These are phyloP conservation scores for Tephrocybe sp. DNA, from an alignment of 768 basidiomycete species.

Conservation along the genomic window DNA sequence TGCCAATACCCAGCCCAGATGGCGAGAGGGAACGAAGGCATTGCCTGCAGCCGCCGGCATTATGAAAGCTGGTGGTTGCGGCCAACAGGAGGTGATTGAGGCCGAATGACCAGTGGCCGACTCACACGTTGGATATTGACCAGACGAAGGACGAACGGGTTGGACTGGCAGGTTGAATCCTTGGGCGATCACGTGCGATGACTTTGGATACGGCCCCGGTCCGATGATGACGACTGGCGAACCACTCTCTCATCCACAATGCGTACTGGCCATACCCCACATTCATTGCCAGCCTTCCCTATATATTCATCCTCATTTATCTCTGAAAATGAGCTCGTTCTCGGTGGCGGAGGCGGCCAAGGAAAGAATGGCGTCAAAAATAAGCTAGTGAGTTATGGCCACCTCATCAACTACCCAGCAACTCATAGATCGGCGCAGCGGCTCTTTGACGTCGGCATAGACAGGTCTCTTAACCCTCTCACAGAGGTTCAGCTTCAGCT, in stretches of 20 bases:
- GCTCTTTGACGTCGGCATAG: slow-evolving; percentile 58
- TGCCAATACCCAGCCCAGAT: slow-evolving; percentile 6
- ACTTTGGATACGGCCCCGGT: too few relatives aligned
- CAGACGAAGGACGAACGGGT: slow-evolving; percentile 3
- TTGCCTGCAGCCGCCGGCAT: slow-evolving; percentile 8
- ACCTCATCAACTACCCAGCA: background rate
- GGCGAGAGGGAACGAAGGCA: background rate
- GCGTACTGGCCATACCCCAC: slow-evolving; percentile 76
- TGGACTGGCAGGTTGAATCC: background rate
- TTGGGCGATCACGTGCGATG: slow-evolving; percentile 20
- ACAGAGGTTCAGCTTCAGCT: slow-evolving; percentile 73
- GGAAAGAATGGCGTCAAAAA: slow-evolving; percentile 90
- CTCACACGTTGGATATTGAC: background rate
- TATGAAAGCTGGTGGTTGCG: background rate
- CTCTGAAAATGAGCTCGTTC: slow-evolving; percentile 63
- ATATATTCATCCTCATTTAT: slow-evolving; percentile 86
- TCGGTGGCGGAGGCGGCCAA: slow-evolving; percentile 90
- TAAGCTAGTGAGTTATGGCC: slow-evolving; percentile 64
- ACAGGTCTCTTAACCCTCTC: slow-evolving; percentile 51
- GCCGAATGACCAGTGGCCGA: background rate
- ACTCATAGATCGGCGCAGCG: slow-evolving; percentile 40
- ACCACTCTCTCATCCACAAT: slow-evolving; percentile 37
- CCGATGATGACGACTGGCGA: too few relatives aligned
- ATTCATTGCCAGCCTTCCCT: slow-evolving; percentile 80
- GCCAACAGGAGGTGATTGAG: slow-evolving; percentile 1